Conservation (phyloP, 768 basidiomycete species). For the Psilocybe cyanescens region DNA sequence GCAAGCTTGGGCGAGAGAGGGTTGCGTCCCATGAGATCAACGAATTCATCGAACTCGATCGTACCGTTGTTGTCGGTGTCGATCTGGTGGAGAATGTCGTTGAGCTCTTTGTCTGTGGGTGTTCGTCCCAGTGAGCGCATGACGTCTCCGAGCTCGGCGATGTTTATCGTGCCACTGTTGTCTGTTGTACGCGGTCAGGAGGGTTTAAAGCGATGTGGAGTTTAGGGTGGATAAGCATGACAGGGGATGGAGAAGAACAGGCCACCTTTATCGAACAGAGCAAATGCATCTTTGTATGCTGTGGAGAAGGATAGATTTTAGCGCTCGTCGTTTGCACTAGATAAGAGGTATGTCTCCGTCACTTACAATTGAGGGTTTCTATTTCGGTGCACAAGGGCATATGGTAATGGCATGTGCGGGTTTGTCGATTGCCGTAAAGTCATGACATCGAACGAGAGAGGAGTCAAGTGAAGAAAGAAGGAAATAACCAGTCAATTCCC, state of each 20-base stretch:
- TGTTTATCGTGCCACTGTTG: conserved; percentile 1
- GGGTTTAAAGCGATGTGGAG: conserved; percentile 6
- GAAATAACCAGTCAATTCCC: not conserved
- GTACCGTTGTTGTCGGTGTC: conserved; percentile 4
- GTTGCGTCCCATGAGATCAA: conserved; percentile 6
- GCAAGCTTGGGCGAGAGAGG: conserved; percentile 1
- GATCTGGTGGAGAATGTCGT: not conserved
- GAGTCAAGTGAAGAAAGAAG: not conserved
- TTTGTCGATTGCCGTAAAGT: not conserved
- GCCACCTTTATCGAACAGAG: conserved; percentile 6
- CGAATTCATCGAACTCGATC: conserved; percentile 3
- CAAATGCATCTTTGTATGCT: conserved; percentile 8
- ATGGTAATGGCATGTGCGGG: not conserved
- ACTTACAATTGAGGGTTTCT: conserved; percentile 1
- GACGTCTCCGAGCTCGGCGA: conserved; percentile 1
- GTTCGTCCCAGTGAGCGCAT: conserved; percentile 4
- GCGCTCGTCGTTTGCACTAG: not conserved
- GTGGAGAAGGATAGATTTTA: not conserved
- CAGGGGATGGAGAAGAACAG: not conserved
- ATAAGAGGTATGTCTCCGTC: not conserved
- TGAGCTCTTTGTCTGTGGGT: conserved; percentile 4
- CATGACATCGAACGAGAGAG: not conserved
- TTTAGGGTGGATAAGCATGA: not conserved
- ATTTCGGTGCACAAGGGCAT: not conserved
- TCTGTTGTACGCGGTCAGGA: not conserved